Evolutionary conservation across 2,329 filamentous ascomycete genomes (phyloP).

Genomic region (Botrytis galanthina): DNA sequence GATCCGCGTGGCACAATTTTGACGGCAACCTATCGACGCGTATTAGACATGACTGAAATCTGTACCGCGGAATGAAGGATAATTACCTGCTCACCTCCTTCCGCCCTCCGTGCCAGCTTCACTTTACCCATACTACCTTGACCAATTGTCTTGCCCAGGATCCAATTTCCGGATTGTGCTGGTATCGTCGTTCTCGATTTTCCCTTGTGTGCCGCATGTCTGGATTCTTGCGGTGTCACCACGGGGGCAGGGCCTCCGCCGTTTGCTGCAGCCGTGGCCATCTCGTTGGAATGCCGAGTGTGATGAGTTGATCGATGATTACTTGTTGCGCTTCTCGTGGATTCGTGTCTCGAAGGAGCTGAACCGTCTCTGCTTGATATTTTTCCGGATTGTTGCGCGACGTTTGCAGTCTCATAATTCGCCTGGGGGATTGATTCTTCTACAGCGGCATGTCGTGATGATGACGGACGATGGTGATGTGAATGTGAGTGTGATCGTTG

Average conservation of each 20-base stretch:
- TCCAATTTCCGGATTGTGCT: slow-evolving; percentile 88
- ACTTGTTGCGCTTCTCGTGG: slow-evolving; percentile 41
- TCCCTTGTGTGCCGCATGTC: slow-evolving; percentile 48
- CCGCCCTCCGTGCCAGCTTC: slow-evolving; percentile 87
- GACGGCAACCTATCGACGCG: slow-evolving; percentile 72
- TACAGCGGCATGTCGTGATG: slow-evolving; percentile 42
- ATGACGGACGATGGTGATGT: slow-evolving; percentile 37
- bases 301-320: slow-evolving; percentile 39
- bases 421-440: slow-evolving; percentile 53
- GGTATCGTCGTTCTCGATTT: slow-evolving; percentile 78
- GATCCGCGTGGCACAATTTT: slow-evolving; percentile 95
- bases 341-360: slow-evolving; percentile 31
- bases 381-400: slow-evolving; percentile 46
- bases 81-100: slow-evolving; percentile 81
- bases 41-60: slow-evolving; percentile 22
- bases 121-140: slow-evolving; percentile 99
- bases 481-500: slow-evolving; percentile 31
- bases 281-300: slow-evolving; percentile 41
- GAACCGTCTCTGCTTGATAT: slow-evolving; percentile 36
- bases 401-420: slow-evolving; percentile 71
- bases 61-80: background rate
- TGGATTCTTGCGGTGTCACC: slow-evolving; percentile 49
- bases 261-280: slow-evolving; percentile 51
- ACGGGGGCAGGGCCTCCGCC: slow-evolving; percentile 54
- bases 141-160: slow-evolving; percentile 93